phyloP scores from a whole-genome alignment of 768 basidiomycete genomes.

The Boletus eberwhitei region DNA sequence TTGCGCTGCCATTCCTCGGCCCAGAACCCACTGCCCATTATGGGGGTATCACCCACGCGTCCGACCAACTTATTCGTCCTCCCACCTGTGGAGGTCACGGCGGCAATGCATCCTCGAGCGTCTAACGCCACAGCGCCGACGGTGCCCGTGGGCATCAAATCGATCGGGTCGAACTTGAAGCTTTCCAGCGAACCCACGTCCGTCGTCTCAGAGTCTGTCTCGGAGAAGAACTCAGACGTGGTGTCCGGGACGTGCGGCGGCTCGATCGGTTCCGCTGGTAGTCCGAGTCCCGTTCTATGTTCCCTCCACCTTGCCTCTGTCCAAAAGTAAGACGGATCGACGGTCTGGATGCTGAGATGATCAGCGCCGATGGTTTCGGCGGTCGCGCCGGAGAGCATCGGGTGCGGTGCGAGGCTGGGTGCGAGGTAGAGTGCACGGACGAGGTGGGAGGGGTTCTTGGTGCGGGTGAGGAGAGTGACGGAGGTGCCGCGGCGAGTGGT shows the following conservation, averaged over 20 bases:
- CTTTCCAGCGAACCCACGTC: constrained; percentile 17
- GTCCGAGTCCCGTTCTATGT: constrained; percentile 67
- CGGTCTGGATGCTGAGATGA: constrained; percentile 50
- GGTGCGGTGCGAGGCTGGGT: constrained; percentile 59
- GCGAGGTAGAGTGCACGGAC: constrained; percentile 68
- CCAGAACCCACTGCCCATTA: constrained; percentile 79
- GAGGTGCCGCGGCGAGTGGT: constrained; percentile 59
- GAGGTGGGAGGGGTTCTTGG: constrained; percentile 71
- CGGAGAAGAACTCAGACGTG: not conserved
- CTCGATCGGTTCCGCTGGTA: constrained; percentile 65
- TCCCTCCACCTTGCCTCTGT: constrained; percentile 74
- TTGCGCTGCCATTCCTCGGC: constrained; percentile 68
- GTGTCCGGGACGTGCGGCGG: constrained; percentile 15
- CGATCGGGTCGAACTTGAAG: constrained; percentile 35
- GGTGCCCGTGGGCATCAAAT: constrained; percentile 69
- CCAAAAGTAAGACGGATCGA: constrained; percentile 77
- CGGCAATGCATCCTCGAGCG: constrained; percentile 65
- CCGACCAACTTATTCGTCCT: constrained; percentile 81
- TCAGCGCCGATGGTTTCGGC: constrained; percentile 59
- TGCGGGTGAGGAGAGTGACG: constrained; percentile 60
- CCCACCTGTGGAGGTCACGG: constrained; percentile 78
- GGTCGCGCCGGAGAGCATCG: constrained; percentile 63
- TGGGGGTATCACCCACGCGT: constrained; percentile 79
- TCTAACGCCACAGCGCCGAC: constrained; percentile 86
- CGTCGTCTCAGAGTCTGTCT: constrained; percentile 19